A percentile compares a stretch with the other conserved stretches of the same genome.
These are phyloP conservation scores for Mrakia blollopis DNA, from an alignment of 768 basidiomycete species.

Conservation along the genomic window DNA sequence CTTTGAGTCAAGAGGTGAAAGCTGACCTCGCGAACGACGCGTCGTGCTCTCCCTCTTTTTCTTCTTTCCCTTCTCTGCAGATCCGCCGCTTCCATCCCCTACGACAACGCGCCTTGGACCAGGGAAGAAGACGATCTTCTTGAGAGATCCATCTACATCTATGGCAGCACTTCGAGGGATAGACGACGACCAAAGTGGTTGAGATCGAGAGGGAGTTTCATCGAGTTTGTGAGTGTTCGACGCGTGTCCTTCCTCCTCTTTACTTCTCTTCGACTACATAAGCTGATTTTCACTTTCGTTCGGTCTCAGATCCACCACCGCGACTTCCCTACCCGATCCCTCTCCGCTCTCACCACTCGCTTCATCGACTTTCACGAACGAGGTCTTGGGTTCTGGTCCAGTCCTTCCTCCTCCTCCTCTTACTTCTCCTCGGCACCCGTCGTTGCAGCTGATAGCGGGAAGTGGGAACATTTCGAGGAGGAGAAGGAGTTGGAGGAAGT, in stretches of 20 bases:
- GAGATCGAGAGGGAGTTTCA: not conserved
- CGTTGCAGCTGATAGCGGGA: no score
- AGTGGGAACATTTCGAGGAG: not conserved
- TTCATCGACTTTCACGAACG: not conserved
- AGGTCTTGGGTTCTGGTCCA: no score
- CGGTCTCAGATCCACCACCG: not conserved
- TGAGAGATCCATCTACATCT: not conserved
- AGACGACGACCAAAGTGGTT: not conserved
- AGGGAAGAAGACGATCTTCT: not conserved
- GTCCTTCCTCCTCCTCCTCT: no score
- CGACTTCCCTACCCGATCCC: not conserved
- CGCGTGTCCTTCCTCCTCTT: not conserved
- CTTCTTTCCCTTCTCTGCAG: not conserved
- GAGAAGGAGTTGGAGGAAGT: not conserved
- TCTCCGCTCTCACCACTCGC: not conserved
- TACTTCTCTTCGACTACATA: not conserved
- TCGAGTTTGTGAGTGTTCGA: not conserved
- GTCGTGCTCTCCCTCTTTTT: not conserved
- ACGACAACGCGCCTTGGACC: not conserved
- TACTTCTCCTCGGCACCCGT: no score
- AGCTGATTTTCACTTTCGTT: not conserved
- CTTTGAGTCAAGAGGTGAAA: not conserved
- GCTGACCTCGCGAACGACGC: not conserved
- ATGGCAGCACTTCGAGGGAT: not conserved
- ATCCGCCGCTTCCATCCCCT: not conserved